A percentile compares a stretch with the other conserved stretches of the same genome.
phyloP scores from a whole-genome alignment of 345 rosid genomes.

The Erysimum cheiranthoides region DNA sequence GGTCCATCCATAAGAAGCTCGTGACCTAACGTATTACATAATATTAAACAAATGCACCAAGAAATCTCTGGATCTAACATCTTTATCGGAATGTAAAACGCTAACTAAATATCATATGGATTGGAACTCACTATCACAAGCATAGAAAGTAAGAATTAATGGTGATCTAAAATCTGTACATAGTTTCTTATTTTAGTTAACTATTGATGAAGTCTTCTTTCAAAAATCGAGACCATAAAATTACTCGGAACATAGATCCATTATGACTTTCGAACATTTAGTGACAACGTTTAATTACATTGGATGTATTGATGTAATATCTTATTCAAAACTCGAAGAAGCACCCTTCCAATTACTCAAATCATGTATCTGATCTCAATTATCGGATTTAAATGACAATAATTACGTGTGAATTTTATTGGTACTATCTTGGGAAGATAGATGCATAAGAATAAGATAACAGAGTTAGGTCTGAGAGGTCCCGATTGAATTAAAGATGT shows the following conservation, averaged over 20 bases:
- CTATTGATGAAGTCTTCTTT: not conserved
- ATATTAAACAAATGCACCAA: conserved; percentile 29
- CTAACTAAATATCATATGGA: conserved; percentile 3
- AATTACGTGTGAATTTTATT: conserved; percentile 11
- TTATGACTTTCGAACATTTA: not conserved
- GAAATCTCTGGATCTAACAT: conserved; percentile 29
- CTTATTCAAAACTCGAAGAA: not conserved
- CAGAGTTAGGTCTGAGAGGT: conserved; percentile 41
- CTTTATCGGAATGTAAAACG: not conserved
- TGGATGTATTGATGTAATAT: not conserved
- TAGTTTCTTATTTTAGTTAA: not conserved
- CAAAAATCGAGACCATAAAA: not conserved
- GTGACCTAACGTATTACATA: conserved; percentile 42
- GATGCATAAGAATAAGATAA: not conserved
- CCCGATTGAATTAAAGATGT: conserved; percentile 37
- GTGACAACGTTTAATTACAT: not conserved
- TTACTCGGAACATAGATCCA: not conserved
- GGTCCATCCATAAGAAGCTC: conserved; percentile 45
- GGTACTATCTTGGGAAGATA: conserved; percentile 32
- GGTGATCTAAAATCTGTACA: not conserved
- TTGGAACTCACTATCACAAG: conserved; percentile 20
- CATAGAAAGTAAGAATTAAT: not conserved
- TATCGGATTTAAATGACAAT: conserved; percentile 13
- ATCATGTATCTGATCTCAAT: not conserved
- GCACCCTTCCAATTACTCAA: not conserved